Conservation (phyloP, 2,329 filamentous ascomycete species). For the Fusarium falciforme region DNA sequence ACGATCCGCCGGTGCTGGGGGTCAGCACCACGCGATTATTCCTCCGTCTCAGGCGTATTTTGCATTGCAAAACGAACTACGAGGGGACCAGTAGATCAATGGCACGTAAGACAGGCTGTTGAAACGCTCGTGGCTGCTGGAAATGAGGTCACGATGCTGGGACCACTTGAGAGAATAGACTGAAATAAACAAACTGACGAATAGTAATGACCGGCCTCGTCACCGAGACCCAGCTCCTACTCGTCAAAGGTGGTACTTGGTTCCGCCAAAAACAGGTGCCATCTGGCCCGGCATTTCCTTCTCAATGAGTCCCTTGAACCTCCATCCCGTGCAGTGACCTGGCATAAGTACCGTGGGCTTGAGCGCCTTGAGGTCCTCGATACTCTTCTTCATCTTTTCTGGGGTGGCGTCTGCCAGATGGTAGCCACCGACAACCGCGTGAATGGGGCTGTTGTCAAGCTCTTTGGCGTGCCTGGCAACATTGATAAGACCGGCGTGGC, state of each 20-base stretch:
- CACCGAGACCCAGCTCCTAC: background rate
- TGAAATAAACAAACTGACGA: background rate
- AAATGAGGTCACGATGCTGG: background rate
- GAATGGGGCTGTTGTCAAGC: constrained; percentile 46
- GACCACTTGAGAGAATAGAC: background rate
- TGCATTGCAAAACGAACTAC: background rate
- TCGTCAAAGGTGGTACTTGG: constrained; percentile 44
- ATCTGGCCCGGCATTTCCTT: constrained; percentile 61
- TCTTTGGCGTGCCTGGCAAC: constrained; percentile 58
- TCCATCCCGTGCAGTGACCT: constrained; percentile 67
- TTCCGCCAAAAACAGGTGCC: constrained; percentile 63
- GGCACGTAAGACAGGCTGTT: background rate
- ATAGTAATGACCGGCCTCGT: background rate
- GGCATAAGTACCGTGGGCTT: constrained; percentile 62
- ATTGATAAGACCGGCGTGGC: constrained; percentile 67
- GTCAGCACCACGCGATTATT: constrained; percentile 1
- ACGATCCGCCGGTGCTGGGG: background rate
- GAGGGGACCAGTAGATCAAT: background rate
- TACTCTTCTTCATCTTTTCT: constrained; percentile 56
- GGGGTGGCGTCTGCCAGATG: background rate
- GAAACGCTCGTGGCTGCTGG: background rate
- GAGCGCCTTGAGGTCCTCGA: constrained; percentile 60
- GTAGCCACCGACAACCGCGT: background rate
- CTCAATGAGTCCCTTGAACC: constrained; percentile 56
- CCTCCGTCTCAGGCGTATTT: background rate